These are phyloP conservation scores for Pichia rugopelliculosa DNA, from an alignment of 805 yeast species.

Conservation along the genomic window DNA sequence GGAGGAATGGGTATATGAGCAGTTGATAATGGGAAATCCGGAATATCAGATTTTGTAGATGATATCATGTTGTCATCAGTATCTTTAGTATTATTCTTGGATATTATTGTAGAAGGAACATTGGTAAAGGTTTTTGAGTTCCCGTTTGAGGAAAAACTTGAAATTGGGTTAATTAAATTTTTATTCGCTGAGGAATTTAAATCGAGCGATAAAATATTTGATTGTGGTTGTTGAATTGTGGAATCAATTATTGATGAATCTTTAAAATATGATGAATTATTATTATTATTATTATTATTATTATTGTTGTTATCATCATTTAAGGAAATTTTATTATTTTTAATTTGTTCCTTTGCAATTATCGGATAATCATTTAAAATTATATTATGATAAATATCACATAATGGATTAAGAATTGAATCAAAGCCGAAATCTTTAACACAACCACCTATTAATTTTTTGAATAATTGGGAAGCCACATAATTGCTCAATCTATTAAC, in stretches of 20 bases:
- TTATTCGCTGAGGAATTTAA: not conserved
- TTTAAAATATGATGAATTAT: not conserved
- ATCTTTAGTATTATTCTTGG: not conserved
- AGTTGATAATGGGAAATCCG: slow-evolving; percentile 15
- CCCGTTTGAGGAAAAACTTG: slow-evolving; percentile 1
- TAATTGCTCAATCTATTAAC: slow-evolving; percentile 37
- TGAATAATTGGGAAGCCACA: slow-evolving; percentile 47
- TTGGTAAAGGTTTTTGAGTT: slow-evolving; percentile 1
- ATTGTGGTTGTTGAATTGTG: slow-evolving; percentile 12
- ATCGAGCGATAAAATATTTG: not conserved
- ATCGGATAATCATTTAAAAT: slow-evolving; percentile 61
- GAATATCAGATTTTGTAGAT: not conserved
- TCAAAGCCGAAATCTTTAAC: slow-evolving; percentile 80
- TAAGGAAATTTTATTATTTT: too few species aligned
- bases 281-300: not conserved
- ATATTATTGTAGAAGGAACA: not conserved
- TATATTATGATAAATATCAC: slow-evolving; percentile 59
- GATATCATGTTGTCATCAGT: not conserved
- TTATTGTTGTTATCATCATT: slow-evolving; percentile 15
- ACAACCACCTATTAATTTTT: slow-evolving; percentile 59
- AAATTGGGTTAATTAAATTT: not conserved
- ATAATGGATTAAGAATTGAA: slow-evolving; percentile 50
- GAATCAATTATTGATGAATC: slow-evolving; percentile 14
- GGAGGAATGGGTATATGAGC: slow-evolving; percentile 14
- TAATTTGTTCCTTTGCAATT: slow-evolving; percentile 32